Evolutionary conservation across 2,329 filamentous ascomycete genomes (phyloP), one percentile per base, ranked within the genome.

Genomic region (Tolypocladium amazonense): DNA sequence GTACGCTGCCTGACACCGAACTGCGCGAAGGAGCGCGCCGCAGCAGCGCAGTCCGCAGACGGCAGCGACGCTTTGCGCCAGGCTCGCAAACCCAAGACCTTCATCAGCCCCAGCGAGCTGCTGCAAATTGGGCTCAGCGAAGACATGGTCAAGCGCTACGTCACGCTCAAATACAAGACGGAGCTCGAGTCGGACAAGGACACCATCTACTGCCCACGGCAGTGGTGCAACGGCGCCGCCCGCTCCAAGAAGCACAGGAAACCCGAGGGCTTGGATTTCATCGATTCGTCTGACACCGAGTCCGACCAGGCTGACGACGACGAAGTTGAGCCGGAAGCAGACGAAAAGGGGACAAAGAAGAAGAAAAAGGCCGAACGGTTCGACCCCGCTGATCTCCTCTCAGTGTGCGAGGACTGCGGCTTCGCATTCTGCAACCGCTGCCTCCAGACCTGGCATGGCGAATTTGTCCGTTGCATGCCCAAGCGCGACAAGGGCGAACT

Each of bases 191-290:
- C 90, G 0, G 92, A 97, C 73, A 95, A 92, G 69, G 88, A 87
- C 61, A 97, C 92, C 0, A 83, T 97, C 39, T 97, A 96, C 72
- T 99, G 94, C 68, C 94, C 94, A 0, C 85, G 94, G 11, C 81
- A 86, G 59, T 97, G 92, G 90, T 99, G 94, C 71, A 90, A 94
- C 72, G 92, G 91, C 7, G 90, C 92, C 3, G 92, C 92, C 33
- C 84, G 85, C 54, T 90, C 88, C 27, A 89, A 87, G 69, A 85
- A 82, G 66, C 86, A 89, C 72, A 86, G 81, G 61, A 90, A 90
- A 69, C 88, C 87, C 5, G 73, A 79, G n/a, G 87, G 87, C 5
- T 76, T 88, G 1, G 81, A 88, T 62, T 78, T 85, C 27, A 77
- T 78, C 23, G 82, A 83, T 56, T 70, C 76, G 5, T 86, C 85